Percentiles rank a stretch among this genome's conserved stretches.
These are phyloP conservation scores for Malus sieversii DNA, from an alignment of 306 rosid genomes.

Conservation along the genomic window DNA sequence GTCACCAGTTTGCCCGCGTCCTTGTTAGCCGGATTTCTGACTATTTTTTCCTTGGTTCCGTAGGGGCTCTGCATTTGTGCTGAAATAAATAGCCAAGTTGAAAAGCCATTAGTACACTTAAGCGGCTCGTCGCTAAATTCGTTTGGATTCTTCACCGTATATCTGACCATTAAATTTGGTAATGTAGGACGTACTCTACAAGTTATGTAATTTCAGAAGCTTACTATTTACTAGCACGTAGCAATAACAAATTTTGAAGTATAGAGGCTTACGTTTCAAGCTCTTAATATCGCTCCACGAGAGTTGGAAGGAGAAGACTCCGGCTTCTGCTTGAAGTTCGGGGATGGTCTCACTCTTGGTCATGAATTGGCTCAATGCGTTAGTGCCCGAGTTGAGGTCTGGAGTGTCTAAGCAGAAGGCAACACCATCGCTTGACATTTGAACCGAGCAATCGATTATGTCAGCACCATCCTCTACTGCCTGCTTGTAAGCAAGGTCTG, in stretches of 20 bases:
- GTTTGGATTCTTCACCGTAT: neutral
- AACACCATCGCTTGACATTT: constrained; percentile 77
- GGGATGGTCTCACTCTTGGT: constrained; percentile 39
- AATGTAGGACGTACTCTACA: neutral
- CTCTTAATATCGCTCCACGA: constrained; percentile 73
- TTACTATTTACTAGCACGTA: neutral
- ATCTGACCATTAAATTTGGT: neutral
- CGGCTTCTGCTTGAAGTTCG: constrained; percentile 55
- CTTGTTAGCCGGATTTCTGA: constrained; percentile 70
- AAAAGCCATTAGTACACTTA: neutral
- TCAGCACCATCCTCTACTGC: constrained; percentile 73
- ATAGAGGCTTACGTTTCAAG: constrained; percentile 51
- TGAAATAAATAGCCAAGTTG: constrained; percentile 29
- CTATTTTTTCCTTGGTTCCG: neutral
- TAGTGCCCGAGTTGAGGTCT: constrained; percentile 49
- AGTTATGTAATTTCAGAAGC: neutral
- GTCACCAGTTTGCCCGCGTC: constrained; percentile 53
- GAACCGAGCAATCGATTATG: constrained; percentile 85
- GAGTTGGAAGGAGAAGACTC: constrained; percentile 78
- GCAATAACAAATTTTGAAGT: neutral
- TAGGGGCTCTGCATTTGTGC: constrained; percentile 49
- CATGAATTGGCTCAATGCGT: constrained; percentile 46
- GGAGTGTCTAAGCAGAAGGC: constrained; percentile 52
- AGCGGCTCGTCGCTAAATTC: neutral
- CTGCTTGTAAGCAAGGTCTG: constrained; percentile 74